Base-by-base conservation (phyloP, 371 early-diverging fungal species). In the Neoconidiobolus thromboides region DNA sequence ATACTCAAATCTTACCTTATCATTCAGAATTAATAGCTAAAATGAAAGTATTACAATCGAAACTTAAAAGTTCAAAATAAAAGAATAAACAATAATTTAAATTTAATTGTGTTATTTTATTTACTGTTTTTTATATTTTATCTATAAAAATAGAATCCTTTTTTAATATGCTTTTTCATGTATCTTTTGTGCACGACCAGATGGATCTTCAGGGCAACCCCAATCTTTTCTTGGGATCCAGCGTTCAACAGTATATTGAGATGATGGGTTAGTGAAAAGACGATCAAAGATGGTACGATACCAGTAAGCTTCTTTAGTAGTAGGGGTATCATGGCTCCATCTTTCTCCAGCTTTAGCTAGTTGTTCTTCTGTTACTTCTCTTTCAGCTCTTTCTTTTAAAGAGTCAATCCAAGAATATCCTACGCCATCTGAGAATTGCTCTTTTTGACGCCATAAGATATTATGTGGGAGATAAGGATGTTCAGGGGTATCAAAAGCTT, bases 351-450 rank as follows among this genome's bases (percentile, higher is more conserved):
- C 84, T 36, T 68, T 67, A 43, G 81, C 83, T 54, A 92, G 79
- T 41, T 75, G 75, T 50, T 77, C 87, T 61, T 92, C 91, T 44
- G 83, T 79, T 2, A 96, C 81, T 57, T 75, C 74, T 50, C 61
- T 52, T 55, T 76, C 75, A 14, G 89, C 78, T 52, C 75, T 71
- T 12, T 80, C 83, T 75, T 87, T 89, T 52, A 96, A 74, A 39
- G 83, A 73, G 70, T 94, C 96, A 64, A 96, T 94, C 96, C 96
- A 96, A 62, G 76, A 70, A 75, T 96, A 96, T 40, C 96, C 96
- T 41, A 96, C 96, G 63, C 96, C 96, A 63, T 96, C 96, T 37
- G 86, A 86, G 78, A 96, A 94, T 73, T 96, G 96, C 72, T 96
- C 96, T 80, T 96, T 93, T 73, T 93, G 94, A 62, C 96, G 81